Percentiles rank a stretch among this genome's conserved stretches.
phyloP scores from a whole-genome alignment of 805 yeast species.

The Saturnispora bothae region DNA sequence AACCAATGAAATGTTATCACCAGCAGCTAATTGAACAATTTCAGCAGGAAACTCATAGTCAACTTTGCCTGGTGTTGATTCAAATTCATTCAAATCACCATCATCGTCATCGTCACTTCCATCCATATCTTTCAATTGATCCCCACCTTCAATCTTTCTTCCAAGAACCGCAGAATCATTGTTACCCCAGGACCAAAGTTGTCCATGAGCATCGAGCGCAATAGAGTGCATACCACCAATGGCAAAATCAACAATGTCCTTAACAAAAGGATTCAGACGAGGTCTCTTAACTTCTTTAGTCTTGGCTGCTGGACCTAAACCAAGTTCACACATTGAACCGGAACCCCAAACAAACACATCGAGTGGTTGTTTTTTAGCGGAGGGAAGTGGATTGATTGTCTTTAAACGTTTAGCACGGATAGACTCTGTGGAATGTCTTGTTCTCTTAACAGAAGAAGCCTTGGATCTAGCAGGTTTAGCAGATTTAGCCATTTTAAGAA shows the following conservation, averaged over 20 bases:
- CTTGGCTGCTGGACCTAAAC: constrained; percentile 89
- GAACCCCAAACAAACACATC: constrained; percentile 92
- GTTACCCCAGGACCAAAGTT: constrained; percentile 98
- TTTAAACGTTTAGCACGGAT: constrained; percentile 42
- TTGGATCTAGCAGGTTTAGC: constrained; percentile 21
- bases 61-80: constrained; percentile 79
- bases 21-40: constrained; percentile 77
- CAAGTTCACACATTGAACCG: constrained; percentile 95
- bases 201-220: constrained; percentile 66
- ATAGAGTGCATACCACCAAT: constrained; percentile 95
- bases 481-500: constrained; percentile 30
- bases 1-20: constrained; percentile 83
- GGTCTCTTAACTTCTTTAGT: constrained; percentile 96
- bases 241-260: constrained; percentile 72
- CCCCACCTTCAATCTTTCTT: constrained; percentile 63
- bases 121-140: constrained; percentile 58
- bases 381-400: constrained; percentile 32
- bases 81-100: constrained; percentile 79
- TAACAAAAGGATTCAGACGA: constrained; percentile 69
- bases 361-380: constrained; percentile 34
- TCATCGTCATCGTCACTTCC: constrained; percentile 57
- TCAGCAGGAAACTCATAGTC: constrained; percentile 47
- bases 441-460: constrained; percentile 20
- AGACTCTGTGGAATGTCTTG: constrained; percentile 30
- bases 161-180: constrained; percentile 91